Evolutionary conservation across 1,284 basidiomycete species (phyloP).

Genomic region (Melanopsichium pennsylvanicum): DNA sequence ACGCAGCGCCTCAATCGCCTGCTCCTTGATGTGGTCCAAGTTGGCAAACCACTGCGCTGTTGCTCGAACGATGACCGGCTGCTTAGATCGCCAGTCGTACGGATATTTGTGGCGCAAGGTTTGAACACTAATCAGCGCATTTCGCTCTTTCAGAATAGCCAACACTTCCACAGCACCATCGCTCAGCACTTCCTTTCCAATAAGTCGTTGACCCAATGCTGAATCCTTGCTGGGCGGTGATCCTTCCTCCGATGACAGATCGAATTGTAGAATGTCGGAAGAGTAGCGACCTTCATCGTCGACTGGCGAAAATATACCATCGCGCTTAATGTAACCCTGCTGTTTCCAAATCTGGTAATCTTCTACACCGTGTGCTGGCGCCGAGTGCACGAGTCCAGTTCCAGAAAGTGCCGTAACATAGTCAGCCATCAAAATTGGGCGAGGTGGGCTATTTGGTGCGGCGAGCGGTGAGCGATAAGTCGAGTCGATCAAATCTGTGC

Average conservation of each 20-base stretch:
- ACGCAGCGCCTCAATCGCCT: slow-evolving; percentile 77
- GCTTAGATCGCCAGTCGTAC: slow-evolving; percentile 95
- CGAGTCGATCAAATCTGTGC: slow-evolving; percentile 71
- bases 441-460: slow-evolving; percentile 58
- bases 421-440: slow-evolving; percentile 68
- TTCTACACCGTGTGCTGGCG: slow-evolving; percentile 92
- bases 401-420: slow-evolving; percentile 89
- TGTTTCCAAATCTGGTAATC: slow-evolving; percentile 73
- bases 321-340: slow-evolving; percentile 32
- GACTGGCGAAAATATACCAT: slow-evolving; percentile 69
- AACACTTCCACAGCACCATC: slow-evolving; percentile 78
- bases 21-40: slow-evolving; percentile 80
- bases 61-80: slow-evolving; percentile 92
- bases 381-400: slow-evolving; percentile 95
- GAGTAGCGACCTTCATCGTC: slow-evolving; percentile 82
- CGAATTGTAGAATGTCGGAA: slow-evolving; percentile 36
- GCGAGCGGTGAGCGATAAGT: slow-evolving; percentile 77
- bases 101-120: slow-evolving; percentile 87
- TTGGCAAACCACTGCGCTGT: slow-evolving; percentile 99
- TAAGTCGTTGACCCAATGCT: slow-evolving; percentile 67
- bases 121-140: slow-evolving; percentile 73
- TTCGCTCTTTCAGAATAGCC: slow-evolving; percentile 68
- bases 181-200: slow-evolving; percentile 78
- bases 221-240: slow-evolving; percentile 71
- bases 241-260: not conserved